A percentile compares a stretch with the other conserved stretches of the same genome.
phyloP scores from a whole-genome alignment of 768 basidiomycete genomes.

The Suillus hirtellus region DNA sequence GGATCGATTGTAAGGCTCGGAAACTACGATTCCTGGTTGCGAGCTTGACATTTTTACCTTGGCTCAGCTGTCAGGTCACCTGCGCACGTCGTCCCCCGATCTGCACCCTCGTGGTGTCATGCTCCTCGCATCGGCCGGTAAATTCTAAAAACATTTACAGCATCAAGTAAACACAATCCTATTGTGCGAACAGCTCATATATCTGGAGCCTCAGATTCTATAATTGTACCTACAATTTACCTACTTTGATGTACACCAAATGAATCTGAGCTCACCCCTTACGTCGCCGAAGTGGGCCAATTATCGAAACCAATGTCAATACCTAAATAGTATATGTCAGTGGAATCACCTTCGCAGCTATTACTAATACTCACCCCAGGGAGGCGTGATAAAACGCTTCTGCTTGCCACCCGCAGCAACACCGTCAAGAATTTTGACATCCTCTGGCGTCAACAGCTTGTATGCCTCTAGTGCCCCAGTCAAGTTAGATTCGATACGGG shows the following conservation, averaged over 20 bases:
- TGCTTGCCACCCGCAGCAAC: conserved; percentile 63
- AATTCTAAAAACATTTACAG: neutral
- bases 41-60: neutral
- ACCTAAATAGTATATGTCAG: conserved; percentile 36
- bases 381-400: conserved; percentile 64
- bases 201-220: neutral
- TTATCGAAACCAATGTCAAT: conserved; percentile 70
- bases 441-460: conserved; percentile 47
- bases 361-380: conserved; percentile 57
- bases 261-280: neutral
- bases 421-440: conserved; percentile 56
- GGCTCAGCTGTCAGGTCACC: neutral
- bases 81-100: neutral
- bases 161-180: too few relatives aligned
- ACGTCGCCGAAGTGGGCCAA: conserved; percentile 39
- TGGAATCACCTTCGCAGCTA: conserved; percentile 10
- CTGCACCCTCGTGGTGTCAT: neutral
- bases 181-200: neutral
- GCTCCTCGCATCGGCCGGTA: neutral
- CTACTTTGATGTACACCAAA: neutral
- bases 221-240: neutral
- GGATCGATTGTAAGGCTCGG: neutral
- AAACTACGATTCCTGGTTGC: neutral
- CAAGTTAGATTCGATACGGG: conserved; percentile 63
- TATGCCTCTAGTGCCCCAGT: conserved; percentile 50